Conservation (phyloP, 768 basidiomycete species). For the Termitomyces sp. region DNA sequence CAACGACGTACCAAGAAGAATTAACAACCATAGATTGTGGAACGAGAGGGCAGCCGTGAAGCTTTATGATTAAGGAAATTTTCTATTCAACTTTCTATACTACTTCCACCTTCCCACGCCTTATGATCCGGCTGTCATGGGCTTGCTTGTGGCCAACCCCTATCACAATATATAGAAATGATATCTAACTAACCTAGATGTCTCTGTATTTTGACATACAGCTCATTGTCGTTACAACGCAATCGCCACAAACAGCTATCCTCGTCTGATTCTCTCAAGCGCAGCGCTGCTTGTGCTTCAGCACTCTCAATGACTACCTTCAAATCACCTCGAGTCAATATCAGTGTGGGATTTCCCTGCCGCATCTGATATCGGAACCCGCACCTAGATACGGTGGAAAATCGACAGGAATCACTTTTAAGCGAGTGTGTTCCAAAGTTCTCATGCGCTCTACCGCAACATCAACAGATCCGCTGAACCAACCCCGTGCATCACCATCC, state of each 20-base stretch:
- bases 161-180: neutral
- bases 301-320: conserved; percentile 39
- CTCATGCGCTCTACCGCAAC: conserved; percentile 50
- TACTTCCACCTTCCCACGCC: neutral
- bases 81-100: conserved; percentile 3
- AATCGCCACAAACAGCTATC: conserved; percentile 70
- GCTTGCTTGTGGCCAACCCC: neutral
- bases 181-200: conserved; percentile 24
- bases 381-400: conserved; percentile 58
- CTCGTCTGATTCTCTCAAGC: conserved; percentile 60
- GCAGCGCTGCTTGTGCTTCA: conserved; percentile 32
- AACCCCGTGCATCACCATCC: conserved; percentile 49
- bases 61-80: conserved; percentile 10
- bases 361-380: conserved; percentile 1
- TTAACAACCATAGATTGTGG: conserved; percentile 50
- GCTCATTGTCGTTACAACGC: conserved; percentile 40
- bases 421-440: conserved; percentile 29
- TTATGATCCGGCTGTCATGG: conserved; percentile 3
- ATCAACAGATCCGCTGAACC: conserved; percentile 58
- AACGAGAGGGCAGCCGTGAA: conserved; percentile 10
- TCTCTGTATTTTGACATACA: conserved; percentile 40
- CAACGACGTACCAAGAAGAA: conserved; percentile 27
- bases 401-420: conserved; percentile 50
- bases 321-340: conserved; percentile 47
- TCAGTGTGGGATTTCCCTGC: conserved; percentile 7